Base-by-base conservation (phyloP, 495 filamentous ascomycete genomes). In the Aspergillus leporis region DNA sequence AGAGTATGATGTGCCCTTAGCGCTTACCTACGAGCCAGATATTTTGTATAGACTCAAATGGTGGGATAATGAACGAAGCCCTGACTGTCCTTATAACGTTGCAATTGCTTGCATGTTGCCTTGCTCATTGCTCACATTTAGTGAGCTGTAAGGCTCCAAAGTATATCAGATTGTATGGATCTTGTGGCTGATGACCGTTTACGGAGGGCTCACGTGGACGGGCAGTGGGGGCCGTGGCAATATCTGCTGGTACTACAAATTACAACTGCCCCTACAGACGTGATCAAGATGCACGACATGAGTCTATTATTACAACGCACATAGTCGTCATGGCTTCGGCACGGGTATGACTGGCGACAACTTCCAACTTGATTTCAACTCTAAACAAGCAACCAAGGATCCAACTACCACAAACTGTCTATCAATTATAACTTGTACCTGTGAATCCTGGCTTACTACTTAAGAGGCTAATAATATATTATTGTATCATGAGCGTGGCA, bases 261-360 rank as follows among this genome's bases (percentile, higher is more conserved):
- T 3, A 23, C 43, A n/a, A 14, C 19, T 8, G 19, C 19, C 9
- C 8, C 43, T 19, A 8, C 43, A 23, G 19, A 23, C 23, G 43
- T 1, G 43, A 3, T 13, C 43, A 21, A 23, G 43, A 47, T 23
- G 21, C 43, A 47, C 43, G 43, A 21, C 18, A 47, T 23, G 16
- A 4, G 3, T 3, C 12, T 10, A 47, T 18, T 58, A 58, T 58
- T 43, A 32, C 55, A 43, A 58, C 55, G 46, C 31, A 47, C 43
- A 21, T 23, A 19, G 3, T 41, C 16, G 3, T 41, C 16, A 10
- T n/a, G 43, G 5, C 10, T 41, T 18, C 13, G 43, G 16, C 5
- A 43, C 40, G 40, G 40, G 16, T 2, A 43, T 19, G 16, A 7
- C 16, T 18, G 13, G 4, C 18, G 18, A 10, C 38, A 21, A 43